Evolutionary conservation across 2,329 filamentous ascomycete genomes (phyloP).

Genomic region (Helotiales sp.): DNA sequence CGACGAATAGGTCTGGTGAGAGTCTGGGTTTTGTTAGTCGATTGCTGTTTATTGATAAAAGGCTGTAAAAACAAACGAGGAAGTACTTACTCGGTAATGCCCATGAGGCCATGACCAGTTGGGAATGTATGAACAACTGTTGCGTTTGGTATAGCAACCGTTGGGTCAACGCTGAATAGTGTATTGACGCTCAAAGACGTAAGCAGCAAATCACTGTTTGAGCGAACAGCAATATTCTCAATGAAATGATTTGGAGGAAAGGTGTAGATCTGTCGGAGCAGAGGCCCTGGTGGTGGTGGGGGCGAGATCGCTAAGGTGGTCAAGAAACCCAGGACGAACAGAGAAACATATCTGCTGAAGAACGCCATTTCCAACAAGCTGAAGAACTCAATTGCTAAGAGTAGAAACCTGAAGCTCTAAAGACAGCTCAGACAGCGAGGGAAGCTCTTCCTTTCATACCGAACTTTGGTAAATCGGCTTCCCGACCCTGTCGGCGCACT

Average conservation of each 20-base stretch:
- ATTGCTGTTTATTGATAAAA: neutral
- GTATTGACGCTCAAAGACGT: slow-evolving; percentile 41
- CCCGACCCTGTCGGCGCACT: slow-evolving; percentile 1
- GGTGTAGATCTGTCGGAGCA: slow-evolving; percentile 21
- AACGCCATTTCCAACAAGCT: neutral
- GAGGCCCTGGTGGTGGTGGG: neutral
- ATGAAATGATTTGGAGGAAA: slow-evolving; percentile 24
- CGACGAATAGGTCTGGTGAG: slow-evolving; percentile 22
- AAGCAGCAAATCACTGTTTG: slow-evolving; percentile 56
- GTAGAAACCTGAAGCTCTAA: too few species aligned
- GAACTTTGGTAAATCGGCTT: slow-evolving; percentile 11
- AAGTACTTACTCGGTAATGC: slow-evolving; percentile 42
- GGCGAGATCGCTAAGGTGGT: neutral
- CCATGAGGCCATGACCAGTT: slow-evolving; percentile 37
- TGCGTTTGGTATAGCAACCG: slow-evolving; percentile 27
- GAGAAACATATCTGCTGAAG: neutral
- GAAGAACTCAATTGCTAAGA: neutral
- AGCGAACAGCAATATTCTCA: slow-evolving; percentile 45
- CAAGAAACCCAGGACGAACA: slow-evolving; percentile 1
- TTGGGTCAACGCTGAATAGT: slow-evolving; percentile 36
- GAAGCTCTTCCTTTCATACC: neutral
- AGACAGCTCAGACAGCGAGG: neutral
- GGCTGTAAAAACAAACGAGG: neutral
- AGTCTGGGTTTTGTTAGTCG: slow-evolving; percentile 13
- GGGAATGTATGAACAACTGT: slow-evolving; percentile 41